A percentile compares a stretch with the other conserved stretches of the same genome.
These are phyloP conservation scores for Cadophora gregata DNA, from an alignment of 2,329 filamentous ascomycete species.

Conservation along the genomic window DNA sequence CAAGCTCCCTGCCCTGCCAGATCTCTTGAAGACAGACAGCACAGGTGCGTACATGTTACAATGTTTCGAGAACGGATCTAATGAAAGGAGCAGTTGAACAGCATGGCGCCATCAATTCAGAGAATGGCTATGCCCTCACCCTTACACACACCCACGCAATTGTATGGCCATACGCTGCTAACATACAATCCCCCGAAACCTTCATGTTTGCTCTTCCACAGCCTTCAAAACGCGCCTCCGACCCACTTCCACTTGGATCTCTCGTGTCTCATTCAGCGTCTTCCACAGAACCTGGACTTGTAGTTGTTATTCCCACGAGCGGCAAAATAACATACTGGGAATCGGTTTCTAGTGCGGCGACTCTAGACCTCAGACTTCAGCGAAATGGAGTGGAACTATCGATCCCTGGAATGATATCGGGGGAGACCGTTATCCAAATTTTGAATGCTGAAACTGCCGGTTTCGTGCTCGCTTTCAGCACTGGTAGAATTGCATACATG, in stretches of 20 bases:
- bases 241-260: slow-evolving; percentile 81
- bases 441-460: slow-evolving; percentile 84
- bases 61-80: slow-evolving; percentile 28
- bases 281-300: slow-evolving; percentile 81
- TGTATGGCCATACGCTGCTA: slow-evolving; percentile 86
- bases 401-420: slow-evolving; percentile 76
- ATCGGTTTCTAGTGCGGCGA: slow-evolving; percentile 86
- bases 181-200: slow-evolving; percentile 72
- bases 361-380: slow-evolving; percentile 79
- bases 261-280: slow-evolving; percentile 81
- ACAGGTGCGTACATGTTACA: slow-evolving; percentile 58
- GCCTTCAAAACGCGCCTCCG: slow-evolving; percentile 66
- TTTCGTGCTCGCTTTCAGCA: slow-evolving; percentile 84
- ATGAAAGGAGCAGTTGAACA: slow-evolving; percentile 57
- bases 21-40: slow-evolving; percentile 71
- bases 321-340: slow-evolving; percentile 96
- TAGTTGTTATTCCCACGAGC: slow-evolving; percentile 82
- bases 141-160: slow-evolving; percentile 83
- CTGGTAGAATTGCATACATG: slow-evolving; percentile 84
- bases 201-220: slow-evolving; percentile 82
- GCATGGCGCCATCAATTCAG: slow-evolving; percentile 69
- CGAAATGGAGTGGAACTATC: slow-evolving; percentile 78
- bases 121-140: slow-evolving; percentile 76
- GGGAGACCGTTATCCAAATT: slow-evolving; percentile 78
- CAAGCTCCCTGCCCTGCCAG: slow-evolving; percentile 82